Base-by-base conservation (phyloP, 1,284 basidiomycete genomes). In the Pulveroboletus sp. region DNA sequence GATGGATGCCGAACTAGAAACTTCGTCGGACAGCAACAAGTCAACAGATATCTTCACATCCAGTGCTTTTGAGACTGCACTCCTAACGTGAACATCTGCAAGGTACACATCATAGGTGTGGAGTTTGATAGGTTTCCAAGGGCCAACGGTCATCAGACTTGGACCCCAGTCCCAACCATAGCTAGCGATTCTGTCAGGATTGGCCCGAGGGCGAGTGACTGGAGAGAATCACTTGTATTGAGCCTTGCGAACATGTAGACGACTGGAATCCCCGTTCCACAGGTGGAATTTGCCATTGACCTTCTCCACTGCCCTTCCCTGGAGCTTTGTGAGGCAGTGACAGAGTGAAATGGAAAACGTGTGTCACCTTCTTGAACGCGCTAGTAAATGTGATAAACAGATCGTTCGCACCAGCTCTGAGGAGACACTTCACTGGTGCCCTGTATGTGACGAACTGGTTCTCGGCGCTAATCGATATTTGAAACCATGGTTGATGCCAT, bases 91-190 rank as follows among this genome's bases (percentile, higher is more conserved):
- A 36, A 92, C 64, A 57, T 92, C 86, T 7, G 74, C 72, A 55
- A 96, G 82, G 42, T 85, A 81, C 40, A 78, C 74, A 7, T 76
- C 66, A 72, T 92, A 94, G 0, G 79, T 75, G 59, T 94, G 85
- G 18, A 96, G 75, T 35, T 68, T 74, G 52, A 96, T 79, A 3
- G 89, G 88, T 64, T 85, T 87, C 88, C 89, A 93, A 22, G 91
- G 91, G 17, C 91, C 91, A 29, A 81, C 75, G 12, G 87, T 88
- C 85, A 92, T 87, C 28, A 92, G 72, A 35, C 91, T 73, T 40
- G 91, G 90, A 45, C 89, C 93, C 93, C 92, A 91, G 67, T 92
- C 89, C 89, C 91, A 91, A 24, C 88, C 89, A 67, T 90, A 91
- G 69, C 88, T 91, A 57, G 26, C 14, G 25, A 38, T n/a, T 20